Evolutionary conservation across 2,329 filamentous ascomycete genomes (phyloP).

Genomic region (Fusarium nygamai): DNA sequence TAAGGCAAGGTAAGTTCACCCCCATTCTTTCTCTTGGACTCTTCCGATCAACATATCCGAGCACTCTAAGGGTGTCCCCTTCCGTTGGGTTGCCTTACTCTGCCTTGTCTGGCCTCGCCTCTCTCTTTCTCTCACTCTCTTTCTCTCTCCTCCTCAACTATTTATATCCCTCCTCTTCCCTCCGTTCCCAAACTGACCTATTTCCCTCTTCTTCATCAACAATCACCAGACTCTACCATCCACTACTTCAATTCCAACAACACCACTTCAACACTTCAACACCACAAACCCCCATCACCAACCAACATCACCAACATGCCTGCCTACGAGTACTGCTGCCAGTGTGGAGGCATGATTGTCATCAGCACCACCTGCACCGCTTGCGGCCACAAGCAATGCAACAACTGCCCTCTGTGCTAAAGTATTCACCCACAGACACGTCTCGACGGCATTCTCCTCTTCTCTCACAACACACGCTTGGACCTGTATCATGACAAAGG

Average conservation of each 20-base stretch:
- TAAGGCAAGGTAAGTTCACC: not conserved
- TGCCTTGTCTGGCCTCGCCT: not conserved
- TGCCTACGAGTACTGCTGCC: constrained; percentile 63
- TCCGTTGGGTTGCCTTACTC: not conserved
- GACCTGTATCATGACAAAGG: not conserved
- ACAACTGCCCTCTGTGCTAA: constrained; percentile 54
- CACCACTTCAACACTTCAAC: constrained; percentile 1
- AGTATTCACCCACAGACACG: not conserved
- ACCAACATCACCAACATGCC: constrained; percentile 49
- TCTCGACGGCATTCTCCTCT: constrained; percentile 11
- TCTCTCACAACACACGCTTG: not conserved
- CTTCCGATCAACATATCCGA: constrained; percentile 30
- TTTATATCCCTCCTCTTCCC: constrained; percentile 34
- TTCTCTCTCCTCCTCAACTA: constrained; percentile 19
- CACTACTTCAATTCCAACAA: not conserved
- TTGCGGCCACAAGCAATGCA: constrained; percentile 63
- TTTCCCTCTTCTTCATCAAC: not conserved
- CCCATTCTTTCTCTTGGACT: constrained; percentile 5
- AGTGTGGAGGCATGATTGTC: constrained; percentile 65
- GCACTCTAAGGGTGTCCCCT: constrained; percentile 1
- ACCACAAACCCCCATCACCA: not conserved
- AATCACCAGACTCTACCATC: not conserved
- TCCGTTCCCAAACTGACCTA: not conserved
- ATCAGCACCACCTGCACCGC: constrained; percentile 64
- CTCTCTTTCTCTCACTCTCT: not conserved